Evolutionary conservation across 345 rosid genomes (phyloP), one percentile per base, ranked within the genome.

Genomic region (Dipteronia dyeriana): DNA sequence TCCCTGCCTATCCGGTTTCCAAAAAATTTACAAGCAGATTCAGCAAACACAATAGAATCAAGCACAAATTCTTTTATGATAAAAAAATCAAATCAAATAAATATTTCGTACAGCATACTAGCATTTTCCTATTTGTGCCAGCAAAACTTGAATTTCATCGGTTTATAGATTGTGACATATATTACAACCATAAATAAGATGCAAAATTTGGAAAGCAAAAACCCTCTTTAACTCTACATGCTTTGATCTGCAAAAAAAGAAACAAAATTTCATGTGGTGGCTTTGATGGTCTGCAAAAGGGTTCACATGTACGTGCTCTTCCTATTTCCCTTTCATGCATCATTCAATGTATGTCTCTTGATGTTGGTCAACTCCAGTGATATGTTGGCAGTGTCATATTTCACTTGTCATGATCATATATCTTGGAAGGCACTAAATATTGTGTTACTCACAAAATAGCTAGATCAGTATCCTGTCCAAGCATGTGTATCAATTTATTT

Each of bases 401-500:
- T 26, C 1, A 17, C 9, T 22, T 9, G 23, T 2, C 57, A 9
- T 23, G 0, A 26, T 57, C 10, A 53, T 12, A 53, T 9, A 39
- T 10, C 34, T 45, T 61, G 17, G 39, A 72, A 25, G 23, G 56
- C 23, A 22, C 38, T 41, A 11, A 23, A 16, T 22, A 73, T 26
- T 62, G 45, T 63, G 23, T 60, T 25, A 9, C 39, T 73, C 53
- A 25, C 63, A 13, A 57, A 72, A 16, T 57, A 3, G 20, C 26
- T 16, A 7, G 51, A 31, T 22, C 60, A 26, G 22, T 23, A 12
- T 84, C 75, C 82, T 12, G 57, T 71, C 82, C 79, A 85, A 73
- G 85, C 83, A 85, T 81, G 85, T 19, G 79, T 73, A 56, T 79
- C 85, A 22, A 68, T 81, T 19, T 78, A 69, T 85, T 80, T 88